Evolutionary conservation across 1,139 yeast genomes (phyloP).

Genomic region (Geotrichum bryndzae): DNA sequence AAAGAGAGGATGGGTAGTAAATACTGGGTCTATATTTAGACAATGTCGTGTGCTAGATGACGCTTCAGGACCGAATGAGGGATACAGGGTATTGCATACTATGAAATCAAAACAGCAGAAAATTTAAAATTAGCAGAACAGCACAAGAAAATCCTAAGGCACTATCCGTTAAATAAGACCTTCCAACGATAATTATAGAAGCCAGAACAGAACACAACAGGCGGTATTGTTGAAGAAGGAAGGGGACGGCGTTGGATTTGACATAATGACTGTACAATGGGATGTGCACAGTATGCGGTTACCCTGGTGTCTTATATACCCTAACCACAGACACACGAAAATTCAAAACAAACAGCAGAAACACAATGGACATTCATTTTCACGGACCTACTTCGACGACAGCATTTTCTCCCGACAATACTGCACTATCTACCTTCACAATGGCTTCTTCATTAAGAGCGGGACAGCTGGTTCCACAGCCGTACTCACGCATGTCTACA

Average conservation of each 20-base stretch:
- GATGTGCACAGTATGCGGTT: not conserved
- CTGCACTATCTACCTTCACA: not conserved
- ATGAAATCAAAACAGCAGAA: not conserved
- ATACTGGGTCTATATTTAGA: not conserved
- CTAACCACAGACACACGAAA: not conserved
- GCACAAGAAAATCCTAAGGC: not conserved
- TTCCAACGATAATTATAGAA: not conserved
- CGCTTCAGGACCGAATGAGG: not conserved
- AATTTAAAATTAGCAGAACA: not conserved
- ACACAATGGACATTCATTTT: not conserved
- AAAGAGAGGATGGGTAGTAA: not conserved
- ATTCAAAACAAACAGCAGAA: not conserved
- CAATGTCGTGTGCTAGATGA: not conserved
- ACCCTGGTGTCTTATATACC: constrained; percentile 9
- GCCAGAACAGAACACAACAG: not conserved
- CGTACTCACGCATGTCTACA: constrained; percentile 23
- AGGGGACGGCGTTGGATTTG: not conserved
- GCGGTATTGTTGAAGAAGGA: not conserved
- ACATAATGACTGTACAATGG: not conserved
- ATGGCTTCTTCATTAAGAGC: constrained; percentile 14
- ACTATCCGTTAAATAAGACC: not conserved
- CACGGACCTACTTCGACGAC: not conserved
- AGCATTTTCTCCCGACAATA: not conserved
- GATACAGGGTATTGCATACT: not conserved
- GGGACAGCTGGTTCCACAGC: constrained; percentile 18